phyloP scores from a whole-genome alignment of 1,139 yeast genomes.

The Sugiyamaella grinbergsii region DNA sequence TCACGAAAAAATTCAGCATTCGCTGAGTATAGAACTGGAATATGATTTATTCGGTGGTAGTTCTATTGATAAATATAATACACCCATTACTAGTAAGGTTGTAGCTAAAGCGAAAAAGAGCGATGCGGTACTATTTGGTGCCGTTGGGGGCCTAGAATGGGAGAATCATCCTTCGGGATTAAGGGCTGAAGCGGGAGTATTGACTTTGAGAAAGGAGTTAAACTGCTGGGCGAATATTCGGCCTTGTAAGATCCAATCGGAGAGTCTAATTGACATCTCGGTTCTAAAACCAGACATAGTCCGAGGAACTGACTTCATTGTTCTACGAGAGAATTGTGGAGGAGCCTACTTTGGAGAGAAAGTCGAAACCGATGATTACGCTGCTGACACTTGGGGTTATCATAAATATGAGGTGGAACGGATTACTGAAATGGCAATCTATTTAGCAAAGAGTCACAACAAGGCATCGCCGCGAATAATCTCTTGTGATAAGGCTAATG shows the following conservation, averaged over 20 bases:
- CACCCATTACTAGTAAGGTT: constrained; percentile 75
- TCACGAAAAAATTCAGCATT: constrained; percentile 34
- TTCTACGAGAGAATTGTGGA: constrained; percentile 85
- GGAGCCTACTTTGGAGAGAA: constrained; percentile 88
- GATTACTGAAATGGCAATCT: constrained; percentile 88
- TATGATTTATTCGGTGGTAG: constrained; percentile 88
- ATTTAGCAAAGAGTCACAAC: constrained; percentile 78
- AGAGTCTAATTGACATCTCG: constrained; percentile 67
- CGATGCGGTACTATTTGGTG: constrained; percentile 88
- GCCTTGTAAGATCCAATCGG: constrained; percentile 82
- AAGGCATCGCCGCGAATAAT: constrained; percentile 67
- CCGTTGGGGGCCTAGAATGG: constrained; percentile 97
- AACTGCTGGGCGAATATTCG: constrained; percentile 81
- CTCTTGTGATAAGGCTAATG: constrained; percentile 88
- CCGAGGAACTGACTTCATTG: constrained; percentile 75
- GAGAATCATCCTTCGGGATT: constrained; percentile 57
- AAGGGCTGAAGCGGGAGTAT: constrained; percentile 84
- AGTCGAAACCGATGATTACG: constrained; percentile 71
- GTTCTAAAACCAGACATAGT: constrained; percentile 75
- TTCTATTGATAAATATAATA: constrained; percentile 88
- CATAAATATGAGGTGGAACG: constrained; percentile 77
- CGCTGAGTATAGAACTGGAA: constrained; percentile 64
- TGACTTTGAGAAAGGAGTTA: constrained; percentile 77
- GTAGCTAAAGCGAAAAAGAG: constrained; percentile 71
- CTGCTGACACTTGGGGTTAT: constrained; percentile 82